phyloP scores from a whole-genome alignment of 495 filamentous ascomycete genomes.

The Viridothelium virens region DNA sequence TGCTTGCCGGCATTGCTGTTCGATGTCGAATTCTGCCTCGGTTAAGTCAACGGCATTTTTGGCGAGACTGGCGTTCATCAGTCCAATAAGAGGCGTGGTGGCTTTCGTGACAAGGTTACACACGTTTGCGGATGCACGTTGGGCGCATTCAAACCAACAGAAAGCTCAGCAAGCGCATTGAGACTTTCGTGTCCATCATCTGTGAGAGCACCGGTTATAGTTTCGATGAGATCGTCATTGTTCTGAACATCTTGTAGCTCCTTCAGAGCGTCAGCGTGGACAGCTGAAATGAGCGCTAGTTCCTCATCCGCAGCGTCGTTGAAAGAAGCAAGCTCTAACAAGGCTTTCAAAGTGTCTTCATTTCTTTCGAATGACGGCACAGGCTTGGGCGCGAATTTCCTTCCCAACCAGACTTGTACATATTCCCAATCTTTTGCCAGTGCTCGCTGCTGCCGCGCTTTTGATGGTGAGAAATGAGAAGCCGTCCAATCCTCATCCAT shows the following conservation, averaged over 20 bases:
- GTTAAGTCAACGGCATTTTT: slow-evolving; percentile 1
- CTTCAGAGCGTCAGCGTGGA: slow-evolving; percentile 51
- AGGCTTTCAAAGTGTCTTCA: slow-evolving; percentile 65
- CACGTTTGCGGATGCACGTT: slow-evolving; percentile 24
- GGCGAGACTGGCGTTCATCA: slow-evolving; percentile 10
- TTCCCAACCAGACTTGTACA: slow-evolving; percentile 70
- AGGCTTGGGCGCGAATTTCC: slow-evolving; percentile 56
- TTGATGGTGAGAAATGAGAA: slow-evolving; percentile 61
- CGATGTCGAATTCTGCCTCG: slow-evolving; percentile 13
- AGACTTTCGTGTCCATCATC: slow-evolving; percentile 25
- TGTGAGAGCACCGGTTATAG: slow-evolving; percentile 26
- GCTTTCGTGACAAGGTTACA: background rate
- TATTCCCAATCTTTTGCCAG: slow-evolving; percentile 81
- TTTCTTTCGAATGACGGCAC: slow-evolving; percentile 74
- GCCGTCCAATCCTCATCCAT: slow-evolving; percentile 37
- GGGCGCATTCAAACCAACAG: slow-evolving; percentile 27
- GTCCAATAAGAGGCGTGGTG: background rate
- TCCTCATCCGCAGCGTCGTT: slow-evolving; percentile 83
- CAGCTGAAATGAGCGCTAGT: slow-evolving; percentile 44
- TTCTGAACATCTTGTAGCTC: slow-evolving; percentile 32
- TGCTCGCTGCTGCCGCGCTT: slow-evolving; percentile 54
- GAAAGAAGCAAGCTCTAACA: slow-evolving; percentile 64
- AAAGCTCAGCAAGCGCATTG: slow-evolving; percentile 29
- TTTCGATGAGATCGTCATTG: slow-evolving; percentile 21
- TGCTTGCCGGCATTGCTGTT: slow-evolving; percentile 11